Evolutionary conservation across 306 rosid genomes (phyloP).

Genomic region (Amphicarpaea edgeworthii): DNA sequence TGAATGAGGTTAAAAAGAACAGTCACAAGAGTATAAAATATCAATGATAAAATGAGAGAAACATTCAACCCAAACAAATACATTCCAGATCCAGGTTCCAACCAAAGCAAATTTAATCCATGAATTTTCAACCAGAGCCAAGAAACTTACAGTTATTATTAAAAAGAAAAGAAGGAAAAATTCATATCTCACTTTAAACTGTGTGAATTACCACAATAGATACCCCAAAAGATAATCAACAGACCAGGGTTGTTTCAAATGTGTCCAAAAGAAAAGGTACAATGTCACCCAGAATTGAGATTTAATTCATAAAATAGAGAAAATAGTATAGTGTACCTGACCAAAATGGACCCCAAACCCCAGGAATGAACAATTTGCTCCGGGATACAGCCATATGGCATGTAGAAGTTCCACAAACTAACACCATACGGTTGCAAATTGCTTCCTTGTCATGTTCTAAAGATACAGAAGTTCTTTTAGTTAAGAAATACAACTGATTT

Average conservation of each 20-base stretch:
- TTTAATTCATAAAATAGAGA: constrained; percentile 38
- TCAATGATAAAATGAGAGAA: constrained; percentile 10
- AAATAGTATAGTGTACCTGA: constrained; percentile 66
- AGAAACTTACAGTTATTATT: constrained; percentile 17
- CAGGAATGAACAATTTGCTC: constrained; percentile 89
- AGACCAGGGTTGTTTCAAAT: constrained; percentile 36
- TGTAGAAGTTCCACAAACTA: constrained; percentile 98
- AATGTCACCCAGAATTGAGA: constrained; percentile 19
- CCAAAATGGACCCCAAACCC: constrained; percentile 99
- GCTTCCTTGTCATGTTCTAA: constrained; percentile 71
- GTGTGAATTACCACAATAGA: constrained; percentile 18
- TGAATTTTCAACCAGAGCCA: constrained; percentile 38
- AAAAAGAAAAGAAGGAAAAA: background rate
- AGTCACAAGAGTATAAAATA: constrained; percentile 19
- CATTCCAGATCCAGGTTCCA: constrained; percentile 40
- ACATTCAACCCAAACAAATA: constrained; percentile 32
- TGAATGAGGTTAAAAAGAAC: constrained; percentile 6
- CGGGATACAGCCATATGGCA: constrained; percentile 94
- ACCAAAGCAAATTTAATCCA: constrained; percentile 23
- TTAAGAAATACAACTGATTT: constrained; percentile 34
- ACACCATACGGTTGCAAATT: constrained; percentile 76
- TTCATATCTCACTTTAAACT: constrained; percentile 17
- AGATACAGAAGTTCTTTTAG: constrained; percentile 39
- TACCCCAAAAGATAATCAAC: constrained; percentile 10
- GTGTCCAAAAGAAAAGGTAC: constrained; percentile 24